Evolutionary conservation across 2,329 filamentous ascomycete species (phyloP).

Genomic region (Ophiostoma triangulosporum): DNA sequence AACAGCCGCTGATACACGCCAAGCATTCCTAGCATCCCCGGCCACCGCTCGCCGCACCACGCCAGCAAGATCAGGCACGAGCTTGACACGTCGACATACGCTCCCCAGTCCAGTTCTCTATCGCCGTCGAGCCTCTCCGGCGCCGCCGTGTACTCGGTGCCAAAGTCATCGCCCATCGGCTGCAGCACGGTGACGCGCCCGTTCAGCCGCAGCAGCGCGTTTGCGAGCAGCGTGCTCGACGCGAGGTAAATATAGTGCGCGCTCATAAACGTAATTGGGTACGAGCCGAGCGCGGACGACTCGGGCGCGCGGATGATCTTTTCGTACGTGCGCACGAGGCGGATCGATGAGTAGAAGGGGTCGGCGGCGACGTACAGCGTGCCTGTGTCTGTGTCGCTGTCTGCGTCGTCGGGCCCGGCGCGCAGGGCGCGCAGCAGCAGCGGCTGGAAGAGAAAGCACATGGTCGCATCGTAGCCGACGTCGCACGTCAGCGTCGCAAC

Average conservation of each 20-base stretch:
- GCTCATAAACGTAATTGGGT: constrained; percentile 20
- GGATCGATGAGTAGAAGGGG: constrained; percentile 18
- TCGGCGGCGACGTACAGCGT: constrained; percentile 16
- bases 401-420: neutral
- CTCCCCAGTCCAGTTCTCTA: constrained; percentile 11
- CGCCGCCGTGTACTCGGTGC: too few species aligned
- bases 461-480: constrained; percentile 21
- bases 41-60: constrained; percentile 14
- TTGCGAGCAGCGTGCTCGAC: constrained; percentile 19
- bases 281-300: constrained; percentile 17
- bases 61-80: constrained; percentile 11
- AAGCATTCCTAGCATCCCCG: constrained; percentile 11
- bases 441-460: constrained; percentile 22
- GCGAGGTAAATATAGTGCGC: constrained; percentile 22
- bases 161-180: constrained; percentile 8
- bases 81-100: constrained; percentile 10
- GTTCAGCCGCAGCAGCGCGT: constrained; percentile 19
- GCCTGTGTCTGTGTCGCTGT: too few species aligned
- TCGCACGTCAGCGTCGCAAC: constrained; percentile 21
- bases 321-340: constrained; percentile 19
- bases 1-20: constrained; percentile 10
- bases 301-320: constrained; percentile 20
- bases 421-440: constrained; percentile 14
- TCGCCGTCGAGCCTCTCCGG: neutral
- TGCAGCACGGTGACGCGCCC: constrained; percentile 15